phyloP scores from a whole-genome alignment of 129 eudicot genomes.

The Artemisia annua region DNA sequence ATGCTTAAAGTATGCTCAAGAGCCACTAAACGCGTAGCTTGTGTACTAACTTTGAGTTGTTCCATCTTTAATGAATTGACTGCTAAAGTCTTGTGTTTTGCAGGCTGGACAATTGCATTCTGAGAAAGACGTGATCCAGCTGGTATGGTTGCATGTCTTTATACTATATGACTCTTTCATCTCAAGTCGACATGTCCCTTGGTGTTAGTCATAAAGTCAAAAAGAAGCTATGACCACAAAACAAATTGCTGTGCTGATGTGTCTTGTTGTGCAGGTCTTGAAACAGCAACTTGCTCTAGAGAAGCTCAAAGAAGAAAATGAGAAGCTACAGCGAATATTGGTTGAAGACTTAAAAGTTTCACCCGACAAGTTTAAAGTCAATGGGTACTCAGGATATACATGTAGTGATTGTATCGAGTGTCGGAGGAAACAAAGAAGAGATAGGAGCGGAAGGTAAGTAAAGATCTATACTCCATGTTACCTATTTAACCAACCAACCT shows the following conservation, averaged over 20 bases:
- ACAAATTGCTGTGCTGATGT: neutral
- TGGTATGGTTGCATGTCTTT: slow-evolving; percentile 47
- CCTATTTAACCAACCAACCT: neutral
- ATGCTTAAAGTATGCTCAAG: slow-evolving; percentile 2
- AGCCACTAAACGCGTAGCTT: neutral
- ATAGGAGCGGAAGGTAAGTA: slow-evolving; percentile 27
- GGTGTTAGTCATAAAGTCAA: neutral
- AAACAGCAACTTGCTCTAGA: slow-evolving; percentile 85
- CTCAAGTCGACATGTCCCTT: neutral
- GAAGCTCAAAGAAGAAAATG: slow-evolving; percentile 81
- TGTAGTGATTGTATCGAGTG: slow-evolving; percentile 85
- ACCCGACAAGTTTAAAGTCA: slow-evolving; percentile 55
- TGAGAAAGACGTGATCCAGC: slow-evolving; percentile 67
- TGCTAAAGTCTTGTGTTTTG: slow-evolving; percentile 22
- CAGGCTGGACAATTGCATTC: slow-evolving; percentile 56
- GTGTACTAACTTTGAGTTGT: neutral
- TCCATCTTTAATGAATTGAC: neutral
- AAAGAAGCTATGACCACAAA: too few relatives aligned
- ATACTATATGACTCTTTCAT: neutral
- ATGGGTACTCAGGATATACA: slow-evolving; percentile 37
- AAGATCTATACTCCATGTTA: slow-evolving; percentile 3
- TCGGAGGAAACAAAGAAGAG: slow-evolving; percentile 65
- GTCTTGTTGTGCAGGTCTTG: slow-evolving; percentile 49
- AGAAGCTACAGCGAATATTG: slow-evolving; percentile 60
- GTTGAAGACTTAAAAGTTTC: slow-evolving; percentile 77